These are phyloP conservation scores for Condylostoma magnum DNA, from an alignment of 169 alveolate genomes.

Conservation along the genomic window DNA sequence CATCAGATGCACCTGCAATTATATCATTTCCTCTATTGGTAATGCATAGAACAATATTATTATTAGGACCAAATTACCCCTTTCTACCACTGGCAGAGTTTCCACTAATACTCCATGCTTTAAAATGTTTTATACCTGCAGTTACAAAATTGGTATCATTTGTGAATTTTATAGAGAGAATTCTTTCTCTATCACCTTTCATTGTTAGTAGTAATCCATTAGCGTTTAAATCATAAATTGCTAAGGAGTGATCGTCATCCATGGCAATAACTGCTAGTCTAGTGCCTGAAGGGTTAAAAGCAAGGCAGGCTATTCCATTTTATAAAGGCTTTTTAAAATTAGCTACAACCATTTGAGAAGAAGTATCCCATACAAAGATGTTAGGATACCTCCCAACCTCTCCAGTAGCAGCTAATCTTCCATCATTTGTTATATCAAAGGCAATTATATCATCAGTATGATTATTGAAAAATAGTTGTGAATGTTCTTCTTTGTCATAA, in stretches of 20 bases:
- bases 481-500: conserved; percentile 50
- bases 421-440: conserved; percentile 53
- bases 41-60: conserved; percentile 52
- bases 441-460: conserved; percentile 78
- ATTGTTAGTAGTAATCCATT: conserved; percentile 28
- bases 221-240: conserved; percentile 55
- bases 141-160: conserved; percentile 73
- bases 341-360: conserved; percentile 37
- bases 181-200: conserved; percentile 63
- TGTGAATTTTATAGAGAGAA: conserved; percentile 58
- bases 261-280: conserved; percentile 64
- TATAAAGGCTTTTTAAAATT: conserved; percentile 44
- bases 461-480: conserved; percentile 60
- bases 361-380: conserved; percentile 68
- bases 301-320: conserved; percentile 59
- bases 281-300: conserved; percentile 67
- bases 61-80: conserved; percentile 55
- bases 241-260: conserved; percentile 72
- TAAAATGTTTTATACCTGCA: conserved; percentile 76
- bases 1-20: conserved; percentile 63
- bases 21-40: conserved; percentile 41
- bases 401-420: conserved; percentile 73
- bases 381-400: conserved; percentile 67
- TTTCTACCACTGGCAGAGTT: conserved; percentile 29
- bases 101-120: conserved; percentile 55